Evolutionary conservation across 768 basidiomycete genomes (phyloP).

Genomic region (Lentinula raphanica): DNA sequence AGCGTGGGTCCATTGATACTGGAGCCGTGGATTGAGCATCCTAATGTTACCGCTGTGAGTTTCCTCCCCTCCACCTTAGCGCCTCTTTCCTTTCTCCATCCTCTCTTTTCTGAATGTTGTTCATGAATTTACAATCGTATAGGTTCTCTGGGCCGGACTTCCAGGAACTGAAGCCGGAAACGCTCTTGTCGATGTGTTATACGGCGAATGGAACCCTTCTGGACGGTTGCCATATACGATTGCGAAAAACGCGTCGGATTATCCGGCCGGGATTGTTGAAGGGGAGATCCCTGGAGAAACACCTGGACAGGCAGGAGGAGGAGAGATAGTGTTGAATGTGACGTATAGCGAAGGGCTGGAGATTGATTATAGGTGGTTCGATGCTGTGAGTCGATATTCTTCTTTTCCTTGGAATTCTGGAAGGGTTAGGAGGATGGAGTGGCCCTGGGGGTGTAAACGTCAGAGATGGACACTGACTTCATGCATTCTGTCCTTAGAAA

Average conservation of each 20-base stretch:
- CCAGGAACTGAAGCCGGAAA: slow-evolving; percentile 71
- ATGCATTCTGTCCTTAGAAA: no score
- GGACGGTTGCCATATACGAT: slow-evolving; percentile 73
- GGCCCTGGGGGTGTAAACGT: no score
- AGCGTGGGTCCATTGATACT: slow-evolving; percentile 55
- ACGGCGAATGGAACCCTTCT: slow-evolving; percentile 63
- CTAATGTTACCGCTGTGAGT: slow-evolving; percentile 64
- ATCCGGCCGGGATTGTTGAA: slow-evolving; percentile 44
- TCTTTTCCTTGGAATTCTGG: neutral
- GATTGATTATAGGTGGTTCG: slow-evolving; percentile 73
- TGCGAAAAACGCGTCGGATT: slow-evolving; percentile 54
- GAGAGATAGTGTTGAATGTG: slow-evolving; percentile 39
- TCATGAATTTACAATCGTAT: no score
- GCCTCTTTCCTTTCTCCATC: no score
- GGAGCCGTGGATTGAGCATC: slow-evolving; percentile 67
- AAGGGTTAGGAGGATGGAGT: no score
- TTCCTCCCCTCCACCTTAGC: slow-evolving; percentile 2
- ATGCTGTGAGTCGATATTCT: slow-evolving; percentile 41
- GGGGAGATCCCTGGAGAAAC: slow-evolving; percentile 24
- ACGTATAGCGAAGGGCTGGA: slow-evolving; percentile 57
- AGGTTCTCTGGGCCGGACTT: slow-evolving; percentile 63
- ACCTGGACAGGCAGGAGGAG: neutral
- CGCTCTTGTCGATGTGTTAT: slow-evolving; percentile 64
- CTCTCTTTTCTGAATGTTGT: no score
- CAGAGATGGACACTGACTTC: no score